Evolutionary conservation across 202 grass and related monocot species (phyloP), one percentile per base, ranked within the genome.

Genomic region (Miscanthus sacchariflorus): DNA sequence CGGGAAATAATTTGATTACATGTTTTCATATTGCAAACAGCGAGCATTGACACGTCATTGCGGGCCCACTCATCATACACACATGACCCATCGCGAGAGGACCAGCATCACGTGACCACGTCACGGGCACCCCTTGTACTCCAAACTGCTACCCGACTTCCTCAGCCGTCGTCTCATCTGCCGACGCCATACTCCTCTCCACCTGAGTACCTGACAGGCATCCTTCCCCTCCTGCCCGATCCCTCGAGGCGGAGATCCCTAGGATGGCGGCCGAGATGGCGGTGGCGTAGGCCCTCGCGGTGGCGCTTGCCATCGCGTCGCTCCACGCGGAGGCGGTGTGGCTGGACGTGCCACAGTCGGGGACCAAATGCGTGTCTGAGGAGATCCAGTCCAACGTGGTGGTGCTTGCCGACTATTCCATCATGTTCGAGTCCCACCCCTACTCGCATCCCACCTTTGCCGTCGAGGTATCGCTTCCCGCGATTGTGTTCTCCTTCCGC

Each of bases 341-440:
- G 93, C 85, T 98, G 24, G 91, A 93, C 45, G 84, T 98, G 83
- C 95, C 93, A 68, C 78, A 78, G 73, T 77, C 87, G 61, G 93
- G 95, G 66, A 92, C 95, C 80, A 98, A 98, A 93, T 98, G 95
- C 91, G 91, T 98, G 35, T 95, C 95, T 13, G 95, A 98, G 89
- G 95, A 98, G 89, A 98, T 98, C 88, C 95, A 98, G 77, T 84
- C 91, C 46, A 93, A 93, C 77, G 95, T 98, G 82, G 93, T 98
- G 58, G 95, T 98, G 58, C 82, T 98, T 73, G 86, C 91, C 66
- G 93, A 98, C 68, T 98, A 98, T 82, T 9, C 83, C 81, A 77
- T 98, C 86, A 85, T 98, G 87, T 91, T 83, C 85, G 91, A 95
- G 85, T 86, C 88, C 39, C 90, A 76, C 91, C 84, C 93, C n/a